phyloP scores from a whole-genome alignment of 2,329 filamentous ascomycete genomes.

The Aspergillus ibericus region DNA sequence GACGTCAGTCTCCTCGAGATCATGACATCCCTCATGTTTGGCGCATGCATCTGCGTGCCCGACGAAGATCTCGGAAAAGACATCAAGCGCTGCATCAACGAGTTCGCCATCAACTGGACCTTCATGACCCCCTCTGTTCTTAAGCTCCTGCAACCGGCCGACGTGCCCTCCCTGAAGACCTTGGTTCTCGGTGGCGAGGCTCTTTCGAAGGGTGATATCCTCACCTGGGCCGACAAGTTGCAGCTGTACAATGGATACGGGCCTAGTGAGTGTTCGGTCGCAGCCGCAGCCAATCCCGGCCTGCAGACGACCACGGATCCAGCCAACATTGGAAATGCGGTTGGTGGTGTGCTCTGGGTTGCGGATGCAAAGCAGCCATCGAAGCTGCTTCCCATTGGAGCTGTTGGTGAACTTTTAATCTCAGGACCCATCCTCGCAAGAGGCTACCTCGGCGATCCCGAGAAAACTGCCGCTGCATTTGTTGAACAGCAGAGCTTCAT shows the following conservation, averaged over 20 bases:
- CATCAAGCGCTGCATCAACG: constrained; percentile 34
- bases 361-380: constrained; percentile 14
- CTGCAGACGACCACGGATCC: constrained; percentile 10
- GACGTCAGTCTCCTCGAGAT: constrained; percentile 52
- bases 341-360: constrained; percentile 15
- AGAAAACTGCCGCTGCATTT: constrained; percentile 13
- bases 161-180: constrained; percentile 14
- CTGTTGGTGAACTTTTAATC: constrained; percentile 16
- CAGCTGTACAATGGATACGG: constrained; percentile 35
- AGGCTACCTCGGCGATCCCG: constrained; percentile 14
- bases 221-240: constrained; percentile 9
- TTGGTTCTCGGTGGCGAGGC: constrained; percentile 12
- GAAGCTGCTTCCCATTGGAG: constrained; percentile 15
- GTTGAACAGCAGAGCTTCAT: constrained; percentile 8
- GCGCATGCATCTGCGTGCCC: constrained; percentile 58
- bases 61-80: constrained; percentile 46
- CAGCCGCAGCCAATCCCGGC: constrained; percentile 8
- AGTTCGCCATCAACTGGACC: constrained; percentile 45
- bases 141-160: constrained; percentile 8
- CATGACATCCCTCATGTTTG: constrained; percentile 51
- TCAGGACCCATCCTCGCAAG: constrained; percentile 12
- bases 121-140: constrained; percentile 17
- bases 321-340: constrained; percentile 13
- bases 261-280: constrained; percentile 28
- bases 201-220: constrained; percentile 9